Conservation (phyloP, 169 alveolate genomes). For the Amoebophrya sp. region DNA sequence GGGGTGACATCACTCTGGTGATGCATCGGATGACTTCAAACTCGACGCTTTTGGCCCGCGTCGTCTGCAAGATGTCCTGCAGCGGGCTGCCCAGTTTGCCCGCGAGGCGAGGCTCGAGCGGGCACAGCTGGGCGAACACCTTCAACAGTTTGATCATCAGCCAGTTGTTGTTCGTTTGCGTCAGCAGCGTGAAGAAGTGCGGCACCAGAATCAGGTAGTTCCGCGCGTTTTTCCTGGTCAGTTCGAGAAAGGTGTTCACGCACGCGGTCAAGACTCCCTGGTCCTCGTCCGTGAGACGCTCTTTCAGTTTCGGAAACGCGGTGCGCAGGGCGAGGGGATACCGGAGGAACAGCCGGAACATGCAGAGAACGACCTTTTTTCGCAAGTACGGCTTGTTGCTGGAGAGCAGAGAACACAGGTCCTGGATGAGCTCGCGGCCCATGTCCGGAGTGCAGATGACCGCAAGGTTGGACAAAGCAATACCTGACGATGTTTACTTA, state of each 20-base stretch:
- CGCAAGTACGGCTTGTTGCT: constrained; percentile 42
- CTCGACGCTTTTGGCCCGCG: constrained; percentile 36
- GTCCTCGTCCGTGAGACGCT: constrained; percentile 44
- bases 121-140: constrained; percentile 37
- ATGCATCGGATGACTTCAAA: no score
- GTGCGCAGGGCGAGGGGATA: constrained; percentile 32
- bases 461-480: constrained; percentile 38
- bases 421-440: constrained; percentile 34
- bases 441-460: constrained; percentile 38
- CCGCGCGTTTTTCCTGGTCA: constrained; percentile 38
- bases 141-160: constrained; percentile 40
- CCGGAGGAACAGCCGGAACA: constrained; percentile 30
- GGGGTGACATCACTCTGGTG: no score
- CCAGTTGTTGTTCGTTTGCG: constrained; percentile 50
- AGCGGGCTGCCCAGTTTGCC: constrained; percentile 43
- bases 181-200: constrained; percentile 42
- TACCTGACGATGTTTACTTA: constrained; percentile 23
- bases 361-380: constrained; percentile 43
- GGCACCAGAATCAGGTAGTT: constrained; percentile 44
- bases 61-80: constrained; percentile 37
- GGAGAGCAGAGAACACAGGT: constrained; percentile 38
- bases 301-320: constrained; percentile 39
- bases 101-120: constrained; percentile 48
- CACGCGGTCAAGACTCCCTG: constrained; percentile 38
- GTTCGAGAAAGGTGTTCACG: constrained; percentile 39